These are phyloP conservation scores for Fereydounia khargensis DNA, from an alignment of 1,284 basidiomycete genomes.

Conservation along the genomic window DNA sequence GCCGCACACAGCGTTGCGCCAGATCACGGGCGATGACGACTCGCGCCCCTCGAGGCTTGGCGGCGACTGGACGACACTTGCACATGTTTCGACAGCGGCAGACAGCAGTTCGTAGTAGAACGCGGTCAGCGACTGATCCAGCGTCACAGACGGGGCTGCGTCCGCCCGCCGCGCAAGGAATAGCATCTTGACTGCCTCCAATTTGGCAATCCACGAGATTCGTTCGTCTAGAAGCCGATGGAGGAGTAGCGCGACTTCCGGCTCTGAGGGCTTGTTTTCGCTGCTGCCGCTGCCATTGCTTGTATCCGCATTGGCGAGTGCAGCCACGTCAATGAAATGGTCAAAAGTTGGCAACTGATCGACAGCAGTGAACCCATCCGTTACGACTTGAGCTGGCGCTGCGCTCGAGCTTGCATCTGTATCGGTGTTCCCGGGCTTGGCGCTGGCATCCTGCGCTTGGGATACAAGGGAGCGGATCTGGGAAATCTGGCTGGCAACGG, in stretches of 20 bases:
- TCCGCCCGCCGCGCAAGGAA: slow-evolving; percentile 18
- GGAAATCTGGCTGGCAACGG: slow-evolving; percentile 19
- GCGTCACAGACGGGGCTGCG: slow-evolving; percentile 16
- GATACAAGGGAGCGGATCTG: no score
- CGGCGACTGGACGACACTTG: slow-evolving; percentile 17
- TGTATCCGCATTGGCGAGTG: slow-evolving; percentile 1
- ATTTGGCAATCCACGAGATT: slow-evolving; percentile 13
- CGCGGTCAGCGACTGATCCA: slow-evolving; percentile 25
- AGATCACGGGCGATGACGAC: slow-evolving; percentile 17
- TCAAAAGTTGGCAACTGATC: slow-evolving; percentile 17
- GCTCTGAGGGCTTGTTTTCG: slow-evolving; percentile 9
- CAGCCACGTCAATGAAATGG: slow-evolving; percentile 14
- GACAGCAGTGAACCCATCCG: no score
- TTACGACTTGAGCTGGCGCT: no score
- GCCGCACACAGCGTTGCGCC: slow-evolving; percentile 28
- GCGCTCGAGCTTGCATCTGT: no score
- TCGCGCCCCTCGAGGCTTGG: slow-evolving; percentile 12
- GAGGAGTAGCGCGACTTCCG: slow-evolving; percentile 23
- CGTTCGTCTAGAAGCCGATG: slow-evolving; percentile 17
- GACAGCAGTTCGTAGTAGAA: slow-evolving; percentile 31
- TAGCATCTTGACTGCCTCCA: slow-evolving; percentile 24
- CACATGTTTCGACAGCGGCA: slow-evolving; percentile 25
- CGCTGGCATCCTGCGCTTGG: no score
- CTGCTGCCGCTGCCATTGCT: not conserved
- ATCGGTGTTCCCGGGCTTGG: no score